Conservation (phyloP, 768 basidiomycete species). For the Rhodotorula babjevae region DNA sequence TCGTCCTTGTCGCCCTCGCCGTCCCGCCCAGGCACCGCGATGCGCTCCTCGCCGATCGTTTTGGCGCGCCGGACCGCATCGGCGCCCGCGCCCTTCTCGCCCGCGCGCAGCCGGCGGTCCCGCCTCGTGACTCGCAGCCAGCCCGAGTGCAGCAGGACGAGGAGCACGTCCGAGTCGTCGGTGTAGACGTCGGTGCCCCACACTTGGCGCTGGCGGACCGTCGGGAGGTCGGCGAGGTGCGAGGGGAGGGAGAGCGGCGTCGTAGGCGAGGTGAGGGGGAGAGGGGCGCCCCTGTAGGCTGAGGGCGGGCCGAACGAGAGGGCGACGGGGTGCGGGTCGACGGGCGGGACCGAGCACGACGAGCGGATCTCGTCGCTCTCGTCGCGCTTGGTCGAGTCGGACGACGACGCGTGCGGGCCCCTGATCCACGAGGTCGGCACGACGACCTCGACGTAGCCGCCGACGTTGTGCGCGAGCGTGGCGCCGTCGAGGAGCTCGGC, state of each 20-base stretch:
- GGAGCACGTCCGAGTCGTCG: conserved; percentile 50
- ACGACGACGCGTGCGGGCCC: not conserved
- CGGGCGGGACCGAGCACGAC: conserved; percentile 3
- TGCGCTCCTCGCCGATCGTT: not conserved
- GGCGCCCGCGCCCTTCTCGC: conserved; percentile 23
- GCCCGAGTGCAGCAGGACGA: conserved; percentile 49
- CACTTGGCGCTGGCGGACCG: conserved; percentile 42
- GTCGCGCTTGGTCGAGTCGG: not conserved
- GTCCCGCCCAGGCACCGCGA: not conserved
- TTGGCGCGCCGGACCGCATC: conserved; percentile 14
- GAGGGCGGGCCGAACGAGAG: conserved; percentile 18
- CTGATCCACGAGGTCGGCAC: conserved; percentile 34
- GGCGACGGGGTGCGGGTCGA: conserved; percentile 7
- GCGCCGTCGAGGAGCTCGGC: conserved; percentile 39
- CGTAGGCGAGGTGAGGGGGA: not conserved
- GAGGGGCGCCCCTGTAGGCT: conserved; percentile 13
- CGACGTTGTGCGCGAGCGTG: conserved; percentile 26
- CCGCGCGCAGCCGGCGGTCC: conserved; percentile 6
- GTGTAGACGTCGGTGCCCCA: conserved; percentile 53
- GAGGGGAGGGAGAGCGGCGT: conserved; percentile 28
- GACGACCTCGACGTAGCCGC: conserved; percentile 34
- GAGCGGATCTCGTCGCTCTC: not conserved
- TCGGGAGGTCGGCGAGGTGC: conserved; percentile 37
- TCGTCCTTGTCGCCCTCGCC: not conserved
- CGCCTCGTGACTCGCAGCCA: conserved; percentile 45